Base-by-base conservation (phyloP, 2,329 filamentous ascomycete species). In the Penicillium brasilianum region DNA sequence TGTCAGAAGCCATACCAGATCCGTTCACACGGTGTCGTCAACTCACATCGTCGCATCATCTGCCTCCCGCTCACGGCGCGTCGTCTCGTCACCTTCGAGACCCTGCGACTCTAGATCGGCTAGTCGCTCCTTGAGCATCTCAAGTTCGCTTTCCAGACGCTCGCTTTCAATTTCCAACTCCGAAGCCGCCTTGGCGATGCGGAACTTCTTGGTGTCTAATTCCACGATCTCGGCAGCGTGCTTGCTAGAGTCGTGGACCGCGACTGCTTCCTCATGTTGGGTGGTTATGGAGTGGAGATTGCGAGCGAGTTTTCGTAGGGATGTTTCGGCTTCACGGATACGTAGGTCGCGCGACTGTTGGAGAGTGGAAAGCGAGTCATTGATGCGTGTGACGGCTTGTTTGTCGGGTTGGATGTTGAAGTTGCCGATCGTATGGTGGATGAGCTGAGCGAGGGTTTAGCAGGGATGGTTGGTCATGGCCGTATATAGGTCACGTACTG, bases 101-200 rank as follows among this genome's bases (percentile, higher is more conserved):
- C 93, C 93, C 77, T 97, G 92, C 57, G 90, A 82, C 74, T 98
- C 94, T 48, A 98, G 80, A 76, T 96, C 92, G 51, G 90, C 88
- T 70, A 97, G 80, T 10, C 90, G 85, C 46, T 88, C 88, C 63
- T 88, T 87, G 59, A 97, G 80, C 71, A 93, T 87, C 14, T 88
- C 90, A 6, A 92, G 80, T 76, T 96, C 91, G 6, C 87, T 86
- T 59, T 91, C 88, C 49, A 98, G 81, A n/a, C 94, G 85, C 82
- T 98, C 94, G n/a, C 91, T 90, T 80, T 99, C 95, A 73, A 94
- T 93, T 81, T 97, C 93, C 7, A 95, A 83, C 75, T 98, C 94
- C 1, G 87, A 90, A 0, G 91, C 92, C 16, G 91, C 88, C 78
- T 98, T 98, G n/a, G 94, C 94, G 59, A 92, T 89, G 69, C 93